Evolutionary conservation across 768 basidiomycete genomes (phyloP), one percentile per base, ranked within the genome.

Genomic region (Sarcodon sp.): DNA sequence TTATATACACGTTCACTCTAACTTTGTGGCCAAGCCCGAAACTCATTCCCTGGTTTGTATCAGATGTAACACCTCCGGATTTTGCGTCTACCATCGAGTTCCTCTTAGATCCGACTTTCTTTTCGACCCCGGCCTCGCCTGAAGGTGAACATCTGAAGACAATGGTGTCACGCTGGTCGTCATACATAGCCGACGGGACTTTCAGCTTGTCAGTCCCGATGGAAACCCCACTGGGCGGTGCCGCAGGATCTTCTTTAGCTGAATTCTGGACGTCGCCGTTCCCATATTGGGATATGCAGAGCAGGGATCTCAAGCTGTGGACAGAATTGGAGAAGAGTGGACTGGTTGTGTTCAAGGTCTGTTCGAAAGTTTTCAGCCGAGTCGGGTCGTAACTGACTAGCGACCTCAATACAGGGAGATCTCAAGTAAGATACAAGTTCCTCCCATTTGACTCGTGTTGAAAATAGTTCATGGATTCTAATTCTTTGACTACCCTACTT

Each of bases 41-140:
- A 62, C 68, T 86, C 7, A 85, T 97, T 46, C 93, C 93, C 0
- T 99, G 94, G 92, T 99, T 98, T 60, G 93, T 97, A 43, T 91
- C 87, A 9, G 90, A 96, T 61, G 91, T 93, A 27, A 86, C 87
- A 4, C 92, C 94, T 1, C 66, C 72, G 21, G 94, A 99, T 62
- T 96, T 96, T 62, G 55, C 60, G 21, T 62, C 68, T 44, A 74
- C 78, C 0, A 72, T 93, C 48, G 46, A 60, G 1, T 69, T 69
- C 6, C 68, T 92, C 1, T 70, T 83, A 39, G 72, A 79, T 39
- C 68, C 76, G 2, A 66, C 77, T 8, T 91, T 93, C 69, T 79
- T 83, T 57, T 32, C 27, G 7, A 45, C 43, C 21, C 16, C 18
- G 15, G 39, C 45, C 12, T 10, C 33, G 21, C 50, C 61, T 39